Evolutionary conservation across 2,329 filamentous ascomycete genomes (phyloP).

Genomic region (Botrytis paeoniae): DNA sequence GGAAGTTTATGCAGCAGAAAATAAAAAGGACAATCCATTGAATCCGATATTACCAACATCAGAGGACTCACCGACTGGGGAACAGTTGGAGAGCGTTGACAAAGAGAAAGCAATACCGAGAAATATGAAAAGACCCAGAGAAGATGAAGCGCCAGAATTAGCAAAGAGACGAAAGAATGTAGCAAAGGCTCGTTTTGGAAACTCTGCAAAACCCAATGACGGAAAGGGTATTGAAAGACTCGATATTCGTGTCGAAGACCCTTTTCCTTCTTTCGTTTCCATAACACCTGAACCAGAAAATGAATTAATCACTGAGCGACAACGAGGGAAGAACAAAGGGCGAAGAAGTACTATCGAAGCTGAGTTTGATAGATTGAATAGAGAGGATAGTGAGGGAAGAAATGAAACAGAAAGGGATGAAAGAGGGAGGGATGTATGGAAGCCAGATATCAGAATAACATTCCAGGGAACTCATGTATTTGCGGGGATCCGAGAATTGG

Average conservation of each 20-base stretch:
- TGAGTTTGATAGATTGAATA: slow-evolving; percentile 30
- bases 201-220: slow-evolving; percentile 53
- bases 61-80: slow-evolving; percentile 20
- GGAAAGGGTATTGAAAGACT: slow-evolving; percentile 60
- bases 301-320: slow-evolving; percentile 22
- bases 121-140: slow-evolving; percentile 33
- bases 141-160: slow-evolving; percentile 38
- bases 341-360: slow-evolving; percentile 32
- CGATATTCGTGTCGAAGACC: slow-evolving; percentile 58
- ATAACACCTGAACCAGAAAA: slow-evolving; percentile 27
- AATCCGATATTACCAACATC: slow-evolving; percentile 43
- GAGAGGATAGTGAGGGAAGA: slow-evolving; percentile 35
- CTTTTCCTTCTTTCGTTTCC: slow-evolving; percentile 44
- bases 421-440: slow-evolving; percentile 42
- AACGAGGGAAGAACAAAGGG: slow-evolving; percentile 33
- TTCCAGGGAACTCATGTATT: slow-evolving; percentile 79
- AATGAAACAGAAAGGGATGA: slow-evolving; percentile 21
- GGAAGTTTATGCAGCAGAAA: slow-evolving; percentile 68
- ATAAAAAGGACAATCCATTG: slow-evolving; percentile 49
- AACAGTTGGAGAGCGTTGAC: slow-evolving; percentile 30
- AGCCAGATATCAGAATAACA: slow-evolving; percentile 60
- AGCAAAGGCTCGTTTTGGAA: slow-evolving; percentile 69
- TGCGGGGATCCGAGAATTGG: slow-evolving; percentile 72
- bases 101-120: slow-evolving; percentile 20
- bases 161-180: slow-evolving; percentile 59